Evolutionary conservation across 2,329 filamentous ascomycete genomes (phyloP).

Genomic region (Penicillium sp.): DNA sequence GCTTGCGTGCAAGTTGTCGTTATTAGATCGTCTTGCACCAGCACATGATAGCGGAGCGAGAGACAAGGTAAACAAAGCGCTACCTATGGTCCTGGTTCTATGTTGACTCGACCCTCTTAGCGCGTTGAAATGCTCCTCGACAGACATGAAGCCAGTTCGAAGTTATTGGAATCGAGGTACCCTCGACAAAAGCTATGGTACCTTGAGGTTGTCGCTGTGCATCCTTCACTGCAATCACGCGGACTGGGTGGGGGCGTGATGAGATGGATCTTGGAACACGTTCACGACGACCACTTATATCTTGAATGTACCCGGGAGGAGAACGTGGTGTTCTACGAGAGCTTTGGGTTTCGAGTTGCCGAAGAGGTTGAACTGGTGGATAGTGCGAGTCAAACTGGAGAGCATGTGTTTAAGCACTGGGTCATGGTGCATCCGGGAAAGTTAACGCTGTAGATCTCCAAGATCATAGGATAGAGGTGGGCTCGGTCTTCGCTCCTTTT

Average conservation of each 20-base stretch:
- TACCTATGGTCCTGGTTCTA: neutral
- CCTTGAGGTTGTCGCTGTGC: slow-evolving; percentile 29
- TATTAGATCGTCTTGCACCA: slow-evolving; percentile 16
- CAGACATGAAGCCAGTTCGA: slow-evolving; percentile 8
- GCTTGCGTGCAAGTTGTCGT: slow-evolving; percentile 18
- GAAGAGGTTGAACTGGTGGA: slow-evolving; percentile 24
- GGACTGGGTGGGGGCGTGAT: slow-evolving; percentile 23
- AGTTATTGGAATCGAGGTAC: slow-evolving; percentile 6
- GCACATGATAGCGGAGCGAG: slow-evolving; percentile 14
- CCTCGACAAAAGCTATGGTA: slow-evolving; percentile 21
- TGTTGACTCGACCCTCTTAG: slow-evolving; percentile 2
- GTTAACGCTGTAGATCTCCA: neutral
- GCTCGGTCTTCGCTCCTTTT: too few species aligned
- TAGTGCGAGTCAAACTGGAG: slow-evolving; percentile 1
- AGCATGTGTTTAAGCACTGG: slow-evolving; percentile 21
- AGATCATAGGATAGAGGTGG: neutral
- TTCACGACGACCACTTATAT: slow-evolving; percentile 14
- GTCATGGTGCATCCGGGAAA: slow-evolving; percentile 21
- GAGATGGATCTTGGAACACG: slow-evolving; percentile 17
- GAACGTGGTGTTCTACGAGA: slow-evolving; percentile 27
- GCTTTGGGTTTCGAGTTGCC: slow-evolving; percentile 23
- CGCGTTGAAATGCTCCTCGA: slow-evolving; percentile 17
- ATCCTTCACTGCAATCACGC: slow-evolving; percentile 27
- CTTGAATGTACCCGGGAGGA: slow-evolving; percentile 25
- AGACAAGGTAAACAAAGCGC: slow-evolving; percentile 12